Conservation (phyloP, 2,329 filamentous ascomycete genomes). For the Stagonosporopsis chrysanthemi region DNA sequence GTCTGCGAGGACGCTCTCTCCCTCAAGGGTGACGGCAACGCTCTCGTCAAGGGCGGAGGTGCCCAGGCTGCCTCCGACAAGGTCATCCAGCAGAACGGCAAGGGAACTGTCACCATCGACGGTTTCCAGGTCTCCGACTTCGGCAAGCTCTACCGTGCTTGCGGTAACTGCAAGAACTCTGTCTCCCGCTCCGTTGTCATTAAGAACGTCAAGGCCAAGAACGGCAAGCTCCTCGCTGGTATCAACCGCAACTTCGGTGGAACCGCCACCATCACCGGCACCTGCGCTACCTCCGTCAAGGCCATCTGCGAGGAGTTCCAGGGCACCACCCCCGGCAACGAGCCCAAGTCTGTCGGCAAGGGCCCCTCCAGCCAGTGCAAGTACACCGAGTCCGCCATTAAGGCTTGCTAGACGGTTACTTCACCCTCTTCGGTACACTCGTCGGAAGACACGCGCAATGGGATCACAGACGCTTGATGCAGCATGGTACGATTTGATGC, state of each 20-base stretch:
- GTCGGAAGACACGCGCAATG: neutral
- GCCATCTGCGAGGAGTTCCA: conserved; percentile 47
- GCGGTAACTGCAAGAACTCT: conserved; percentile 59
- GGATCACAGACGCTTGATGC: conserved; percentile 25
- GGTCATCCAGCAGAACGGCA: conserved; percentile 52
- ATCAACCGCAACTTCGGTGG: conserved; percentile 63
- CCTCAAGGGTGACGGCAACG: conserved; percentile 48
- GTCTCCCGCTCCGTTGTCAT: conserved; percentile 55
- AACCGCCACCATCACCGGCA: conserved; percentile 55
- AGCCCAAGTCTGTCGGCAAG: conserved; percentile 41
- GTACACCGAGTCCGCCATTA: conserved; percentile 43
- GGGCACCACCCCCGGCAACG: conserved; percentile 39
- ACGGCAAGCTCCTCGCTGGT: conserved; percentile 55
- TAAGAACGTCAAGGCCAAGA: conserved; percentile 53
- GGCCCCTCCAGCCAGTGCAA: conserved; percentile 41
- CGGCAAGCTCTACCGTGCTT: conserved; percentile 57
- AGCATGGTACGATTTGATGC: conserved; percentile 12
- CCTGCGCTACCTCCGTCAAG: conserved; percentile 41
- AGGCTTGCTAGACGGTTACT: conserved; percentile 36
- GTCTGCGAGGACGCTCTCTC: conserved; percentile 54
- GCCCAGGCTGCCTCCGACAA: conserved; percentile 51
- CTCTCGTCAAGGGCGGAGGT: conserved; percentile 52
- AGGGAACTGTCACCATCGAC: conserved; percentile 50
- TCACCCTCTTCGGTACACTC: neutral
- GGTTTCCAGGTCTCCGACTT: conserved; percentile 48